These are phyloP conservation scores for Chloris gayana DNA, from an alignment of 176 grass and related monocot species.

Conservation along the genomic window DNA sequence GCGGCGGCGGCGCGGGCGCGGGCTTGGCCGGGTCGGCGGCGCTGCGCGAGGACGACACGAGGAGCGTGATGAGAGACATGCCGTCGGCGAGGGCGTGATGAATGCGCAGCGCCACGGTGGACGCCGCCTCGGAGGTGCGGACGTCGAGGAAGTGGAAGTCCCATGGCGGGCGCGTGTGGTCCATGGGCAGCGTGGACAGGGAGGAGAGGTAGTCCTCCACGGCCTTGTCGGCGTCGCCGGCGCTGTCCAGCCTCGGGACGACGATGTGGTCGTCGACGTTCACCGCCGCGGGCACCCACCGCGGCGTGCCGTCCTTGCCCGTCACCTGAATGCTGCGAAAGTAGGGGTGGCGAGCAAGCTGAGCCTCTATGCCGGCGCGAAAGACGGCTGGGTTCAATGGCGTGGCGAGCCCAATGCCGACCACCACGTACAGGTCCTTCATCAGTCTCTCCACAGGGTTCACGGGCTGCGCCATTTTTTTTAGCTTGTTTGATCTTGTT, in stretches of 20 bases:
- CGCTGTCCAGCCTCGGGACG: slow-evolving; percentile 36
- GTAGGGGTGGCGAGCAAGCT: not conserved
- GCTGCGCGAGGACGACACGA: slow-evolving; percentile 51
- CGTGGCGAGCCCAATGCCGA: not conserved
- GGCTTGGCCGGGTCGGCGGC: slow-evolving; percentile 38
- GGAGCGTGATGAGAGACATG: slow-evolving; percentile 58
- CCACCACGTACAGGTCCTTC: slow-evolving; percentile 13
- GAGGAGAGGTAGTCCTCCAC: slow-evolving; percentile 59
- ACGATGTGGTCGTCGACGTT: slow-evolving; percentile 57
- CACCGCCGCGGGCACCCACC: slow-evolving; percentile 48
- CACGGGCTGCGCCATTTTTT: not conserved
- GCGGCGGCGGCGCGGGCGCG: not conserved
- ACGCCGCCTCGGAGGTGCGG: slow-evolving; percentile 47
- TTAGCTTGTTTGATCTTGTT: not conserved
- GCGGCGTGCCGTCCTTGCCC: slow-evolving; percentile 29
- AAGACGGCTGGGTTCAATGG: slow-evolving; percentile 18
- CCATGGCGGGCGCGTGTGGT: slow-evolving; percentile 50
- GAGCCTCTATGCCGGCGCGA: slow-evolving; percentile 2
- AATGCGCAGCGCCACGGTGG: slow-evolving; percentile 34
- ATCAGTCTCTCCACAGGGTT: slow-evolving; percentile 7
- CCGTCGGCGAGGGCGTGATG: slow-evolving; percentile 74
- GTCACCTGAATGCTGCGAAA: slow-evolving; percentile 23
- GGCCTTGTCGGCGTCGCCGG: slow-evolving; percentile 9
- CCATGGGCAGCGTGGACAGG: slow-evolving; percentile 40
- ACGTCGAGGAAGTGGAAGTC: slow-evolving; percentile 76